phyloP scores from a whole-genome alignment of 2,329 filamentous ascomycete genomes.

The Daldinia sp. region DNA sequence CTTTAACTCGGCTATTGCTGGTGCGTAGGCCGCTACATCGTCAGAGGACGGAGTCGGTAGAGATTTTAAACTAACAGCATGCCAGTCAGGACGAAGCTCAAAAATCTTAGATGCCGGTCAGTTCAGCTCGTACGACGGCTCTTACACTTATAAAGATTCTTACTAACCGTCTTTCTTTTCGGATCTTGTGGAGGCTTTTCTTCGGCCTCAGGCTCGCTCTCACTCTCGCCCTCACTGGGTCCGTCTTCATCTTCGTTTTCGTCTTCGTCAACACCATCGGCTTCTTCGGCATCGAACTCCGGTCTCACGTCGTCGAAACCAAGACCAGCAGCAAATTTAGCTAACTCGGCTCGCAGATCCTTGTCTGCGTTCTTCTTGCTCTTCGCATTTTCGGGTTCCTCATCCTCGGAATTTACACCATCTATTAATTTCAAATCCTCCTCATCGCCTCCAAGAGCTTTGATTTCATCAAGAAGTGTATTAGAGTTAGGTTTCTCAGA shows the following conservation, averaged over 20 bases:
- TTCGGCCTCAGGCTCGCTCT: constrained; percentile 37
- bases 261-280: constrained; percentile 49
- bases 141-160: constrained; percentile 44
- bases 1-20: constrained; percentile 66
- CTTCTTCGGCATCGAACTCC: constrained; percentile 55
- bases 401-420: constrained; percentile 64
- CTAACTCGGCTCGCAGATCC: constrained; percentile 63
- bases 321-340: constrained; percentile 64
- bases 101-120: constrained; percentile 59
- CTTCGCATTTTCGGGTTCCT: constrained; percentile 53
- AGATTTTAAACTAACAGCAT: constrained; percentile 58
- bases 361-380: constrained; percentile 58
- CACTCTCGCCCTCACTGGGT: constrained; percentile 47
- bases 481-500: constrained; percentile 48
- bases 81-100: constrained; percentile 70
- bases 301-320: constrained; percentile 60
- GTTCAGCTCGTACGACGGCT: constrained; percentile 15
- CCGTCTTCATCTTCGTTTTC: constrained; percentile 49
- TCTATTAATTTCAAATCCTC: constrained; percentile 72
- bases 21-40: constrained; percentile 58
- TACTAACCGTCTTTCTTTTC: constrained; percentile 59
- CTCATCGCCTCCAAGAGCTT: constrained; percentile 73
- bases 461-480: constrained; percentile 71
- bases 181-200: constrained; percentile 49
- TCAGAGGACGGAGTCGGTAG: constrained; percentile 61